A percentile compares a stretch with the other conserved stretches of the same genome.
These are phyloP conservation scores for Ogataea naganishii DNA, from an alignment of 805 yeast species.

Conservation along the genomic window DNA sequence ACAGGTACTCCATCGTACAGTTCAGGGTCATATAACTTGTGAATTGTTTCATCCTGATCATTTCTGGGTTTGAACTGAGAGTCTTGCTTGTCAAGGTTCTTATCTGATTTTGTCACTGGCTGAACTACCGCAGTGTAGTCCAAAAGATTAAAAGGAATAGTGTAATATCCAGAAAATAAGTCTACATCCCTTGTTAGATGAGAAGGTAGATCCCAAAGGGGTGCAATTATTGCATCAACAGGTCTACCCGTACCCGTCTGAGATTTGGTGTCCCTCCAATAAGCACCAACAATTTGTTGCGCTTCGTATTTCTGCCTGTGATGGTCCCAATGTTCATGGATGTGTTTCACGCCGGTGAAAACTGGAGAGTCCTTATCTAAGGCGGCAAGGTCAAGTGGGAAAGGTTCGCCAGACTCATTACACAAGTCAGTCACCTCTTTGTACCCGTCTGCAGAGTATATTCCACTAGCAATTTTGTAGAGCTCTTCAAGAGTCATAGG, in stretches of 20 bases:
- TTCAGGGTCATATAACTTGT: slow-evolving; percentile 37
- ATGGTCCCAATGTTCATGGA: slow-evolving; percentile 32
- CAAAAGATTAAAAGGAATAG: slow-evolving; percentile 43
- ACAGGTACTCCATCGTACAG: slow-evolving; percentile 45
- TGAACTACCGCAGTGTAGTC: slow-evolving; percentile 39
- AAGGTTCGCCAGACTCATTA: slow-evolving; percentile 22
- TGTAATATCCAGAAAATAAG: slow-evolving; percentile 38
- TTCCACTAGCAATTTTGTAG: background rate
- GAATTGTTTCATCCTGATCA: slow-evolving; percentile 21
- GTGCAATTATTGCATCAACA: slow-evolving; percentile 41
- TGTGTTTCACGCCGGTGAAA: slow-evolving; percentile 9
- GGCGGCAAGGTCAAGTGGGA: slow-evolving; percentile 7
- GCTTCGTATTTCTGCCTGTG: slow-evolving; percentile 23
- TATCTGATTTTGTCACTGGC: slow-evolving; percentile 34
- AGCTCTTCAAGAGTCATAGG: slow-evolving; percentile 12
- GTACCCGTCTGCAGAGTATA: slow-evolving; percentile 13
- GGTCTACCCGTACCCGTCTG: slow-evolving; percentile 28
- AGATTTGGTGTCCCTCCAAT: slow-evolving; percentile 26
- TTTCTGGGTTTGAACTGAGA: slow-evolving; percentile 17
- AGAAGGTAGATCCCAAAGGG: slow-evolving; percentile 33
- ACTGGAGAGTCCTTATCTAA: slow-evolving; percentile 4
- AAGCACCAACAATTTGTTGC: slow-evolving; percentile 28
- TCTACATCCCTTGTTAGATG: slow-evolving; percentile 32
- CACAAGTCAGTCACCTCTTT: slow-evolving; percentile 16
- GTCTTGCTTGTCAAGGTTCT: slow-evolving; percentile 20